These are phyloP conservation scores for Arachnopeziza araneosa DNA, from an alignment of 2,329 filamentous ascomycete genomes.

Conservation along the genomic window DNA sequence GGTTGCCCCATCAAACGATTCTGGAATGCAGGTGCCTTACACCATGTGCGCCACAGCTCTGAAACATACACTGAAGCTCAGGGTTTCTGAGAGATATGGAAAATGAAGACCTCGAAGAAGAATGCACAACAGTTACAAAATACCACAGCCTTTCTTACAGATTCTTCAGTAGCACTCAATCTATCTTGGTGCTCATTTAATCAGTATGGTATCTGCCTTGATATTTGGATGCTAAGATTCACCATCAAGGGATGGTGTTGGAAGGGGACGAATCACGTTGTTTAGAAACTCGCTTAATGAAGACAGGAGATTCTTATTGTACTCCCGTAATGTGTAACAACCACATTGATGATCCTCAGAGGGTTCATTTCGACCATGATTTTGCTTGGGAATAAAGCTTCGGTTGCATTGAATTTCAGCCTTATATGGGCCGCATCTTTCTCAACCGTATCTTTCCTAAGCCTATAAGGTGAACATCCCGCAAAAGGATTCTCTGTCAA, in stretches of 20 bases:
- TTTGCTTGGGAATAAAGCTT: not conserved
- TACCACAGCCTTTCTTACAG: not conserved
- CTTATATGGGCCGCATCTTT: not conserved
- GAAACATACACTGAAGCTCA: not conserved
- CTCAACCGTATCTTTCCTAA: not conserved
- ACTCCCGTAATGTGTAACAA: not conserved
- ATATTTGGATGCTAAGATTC: not conserved
- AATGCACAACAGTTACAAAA: not conserved
- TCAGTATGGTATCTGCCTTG: not conserved
- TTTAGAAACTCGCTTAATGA: slow-evolving; percentile 6
- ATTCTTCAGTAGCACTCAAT: not conserved
- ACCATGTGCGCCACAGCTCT: not conserved
- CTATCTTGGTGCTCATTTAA: not conserved
- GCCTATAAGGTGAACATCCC: not conserved
- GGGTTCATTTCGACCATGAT: not conserved
- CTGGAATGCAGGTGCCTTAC: not conserved
- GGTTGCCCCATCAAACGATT: slow-evolving; percentile 9
- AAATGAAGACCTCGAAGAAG: not conserved
- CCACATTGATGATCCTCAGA: not conserved
- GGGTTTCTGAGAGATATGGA: not conserved
- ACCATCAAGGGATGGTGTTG: slow-evolving; percentile 3
- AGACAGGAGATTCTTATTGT: slow-evolving; percentile 6
- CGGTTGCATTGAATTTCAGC: not conserved
- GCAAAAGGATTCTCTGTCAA: not conserved
- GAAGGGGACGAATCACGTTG: slow-evolving; percentile 4